phyloP scores from a whole-genome alignment of 2,329 filamentous ascomycete genomes.

The Sclerotinia sclerotiorum region DNA sequence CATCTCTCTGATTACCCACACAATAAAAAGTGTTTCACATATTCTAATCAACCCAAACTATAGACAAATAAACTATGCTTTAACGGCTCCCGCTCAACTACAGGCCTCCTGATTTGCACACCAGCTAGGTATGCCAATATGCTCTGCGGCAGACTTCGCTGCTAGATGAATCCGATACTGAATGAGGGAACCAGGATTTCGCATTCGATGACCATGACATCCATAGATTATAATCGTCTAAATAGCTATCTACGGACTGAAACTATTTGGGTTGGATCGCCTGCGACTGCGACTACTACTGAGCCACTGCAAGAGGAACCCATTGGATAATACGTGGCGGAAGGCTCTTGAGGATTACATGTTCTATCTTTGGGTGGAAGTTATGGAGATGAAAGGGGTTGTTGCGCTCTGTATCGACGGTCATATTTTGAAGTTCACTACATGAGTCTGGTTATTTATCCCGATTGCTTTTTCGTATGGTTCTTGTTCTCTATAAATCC shows the following conservation, averaged over 20 bases:
- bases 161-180: conserved; percentile 54
- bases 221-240: background rate
- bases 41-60: conserved; percentile 23
- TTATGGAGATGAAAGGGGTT: background rate
- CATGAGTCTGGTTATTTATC: too few relatives aligned
- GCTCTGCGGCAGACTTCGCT: conserved; percentile 71
- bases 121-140: conserved; percentile 88
- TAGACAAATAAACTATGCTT: conserved; percentile 80
- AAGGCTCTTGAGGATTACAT: conserved; percentile 39
- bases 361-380: conserved; percentile 41
- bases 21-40: background rate
- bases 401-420: too few relatives aligned
- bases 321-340: conserved; percentile 39
- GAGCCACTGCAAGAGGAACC: background rate
- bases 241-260: background rate
- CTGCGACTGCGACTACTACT: background rate
- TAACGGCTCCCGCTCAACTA: conserved; percentile 75
- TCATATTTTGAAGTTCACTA: too few relatives aligned
- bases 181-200: background rate
- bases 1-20: too few relatives aligned
- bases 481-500: too few relatives aligned
- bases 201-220: background rate
- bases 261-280: background rate
- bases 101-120: conserved; percentile 76
- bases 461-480: too few relatives aligned